phyloP scores from a whole-genome alignment of 106 monocot species.

The Dendrobium chrysotoxum region DNA sequence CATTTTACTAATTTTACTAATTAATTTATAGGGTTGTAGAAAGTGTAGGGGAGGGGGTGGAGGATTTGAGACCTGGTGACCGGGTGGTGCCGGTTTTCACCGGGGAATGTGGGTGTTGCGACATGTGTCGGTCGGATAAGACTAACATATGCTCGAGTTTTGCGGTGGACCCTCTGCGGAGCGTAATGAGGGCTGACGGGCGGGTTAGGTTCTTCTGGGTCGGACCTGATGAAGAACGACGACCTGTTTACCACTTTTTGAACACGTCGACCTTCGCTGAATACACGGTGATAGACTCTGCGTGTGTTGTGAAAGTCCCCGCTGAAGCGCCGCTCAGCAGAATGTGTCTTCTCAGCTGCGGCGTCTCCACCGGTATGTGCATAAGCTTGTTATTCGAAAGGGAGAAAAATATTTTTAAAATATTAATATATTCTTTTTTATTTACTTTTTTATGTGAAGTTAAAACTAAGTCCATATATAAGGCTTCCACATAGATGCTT shows the following conservation, averaged over 20 bases:
- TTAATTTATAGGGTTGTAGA: slow-evolving; percentile 48
- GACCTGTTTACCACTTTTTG: slow-evolving; percentile 76
- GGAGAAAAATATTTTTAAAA: too few relatives aligned
- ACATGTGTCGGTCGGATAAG: slow-evolving; percentile 29
- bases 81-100: slow-evolving; percentile 71
- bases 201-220: slow-evolving; percentile 39
- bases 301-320: slow-evolving; percentile 61
- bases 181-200: slow-evolving; percentile 47
- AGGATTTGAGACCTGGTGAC: slow-evolving; percentile 52
- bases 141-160: slow-evolving; percentile 46
- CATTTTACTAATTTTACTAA: background rate
- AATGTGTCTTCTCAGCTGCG: slow-evolving; percentile 83
- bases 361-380: slow-evolving; percentile 70
- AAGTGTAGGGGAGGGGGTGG: slow-evolving; percentile 77
- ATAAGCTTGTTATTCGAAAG: too few relatives aligned
- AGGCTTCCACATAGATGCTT: too few relatives aligned
- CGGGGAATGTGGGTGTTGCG: slow-evolving; percentile 67
- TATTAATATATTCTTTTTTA: background rate
- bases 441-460: too few relatives aligned
- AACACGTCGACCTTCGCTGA: slow-evolving; percentile 90
- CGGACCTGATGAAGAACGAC: slow-evolving; percentile 6
- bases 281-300: slow-evolving; percentile 87
- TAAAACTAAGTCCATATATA: too few relatives aligned
- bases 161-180: slow-evolving; percentile 40
- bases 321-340: slow-evolving; percentile 33